Evolutionary conservation across 1,284 basidiomycete species (phyloP).

Genomic region (Ceraceosorus guamensis): DNA sequence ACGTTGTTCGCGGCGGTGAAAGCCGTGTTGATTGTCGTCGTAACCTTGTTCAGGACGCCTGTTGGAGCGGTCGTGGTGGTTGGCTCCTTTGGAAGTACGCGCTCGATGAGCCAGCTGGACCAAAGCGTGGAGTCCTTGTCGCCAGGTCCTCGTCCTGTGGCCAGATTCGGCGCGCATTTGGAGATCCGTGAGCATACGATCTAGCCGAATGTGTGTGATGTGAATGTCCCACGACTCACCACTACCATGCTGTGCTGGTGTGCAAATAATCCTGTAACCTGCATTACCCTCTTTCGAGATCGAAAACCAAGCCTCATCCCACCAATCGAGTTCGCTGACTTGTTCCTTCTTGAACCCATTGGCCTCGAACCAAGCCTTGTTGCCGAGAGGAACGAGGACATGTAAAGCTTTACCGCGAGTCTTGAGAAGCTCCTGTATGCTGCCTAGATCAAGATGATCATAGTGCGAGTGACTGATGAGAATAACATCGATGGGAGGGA

Average conservation of each 20-base stretch:
- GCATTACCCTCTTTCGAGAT: constrained; percentile 1
- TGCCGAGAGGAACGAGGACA: constrained; percentile 40
- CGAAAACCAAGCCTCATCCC: constrained; percentile 36
- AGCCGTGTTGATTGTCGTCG: too few species aligned
- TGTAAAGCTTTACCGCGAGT: constrained; percentile 13
- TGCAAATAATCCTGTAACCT: constrained; percentile 24
- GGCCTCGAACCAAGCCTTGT: constrained; percentile 27
- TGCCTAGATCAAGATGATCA: constrained; percentile 39
- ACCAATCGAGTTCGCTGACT: constrained; percentile 43
- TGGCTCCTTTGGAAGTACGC: constrained; percentile 7
- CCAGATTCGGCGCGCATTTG: too few species aligned
- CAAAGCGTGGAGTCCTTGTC: constrained; percentile 36
- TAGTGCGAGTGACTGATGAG: constrained; percentile 46
- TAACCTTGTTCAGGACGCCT: not conserved
- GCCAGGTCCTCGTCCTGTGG: constrained; percentile 27
- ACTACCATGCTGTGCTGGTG: constrained; percentile 43
- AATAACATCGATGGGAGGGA: constrained; percentile 40
- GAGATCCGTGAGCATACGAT: too few species aligned
- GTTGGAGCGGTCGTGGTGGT: not conserved
- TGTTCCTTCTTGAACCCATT: constrained; percentile 14
- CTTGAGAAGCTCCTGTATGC: constrained; percentile 24
- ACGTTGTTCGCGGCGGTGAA: too few species aligned
- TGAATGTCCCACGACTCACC: too few species aligned
- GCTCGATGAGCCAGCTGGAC: constrained; percentile 40
- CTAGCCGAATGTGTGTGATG: too few species aligned